A percentile compares a stretch with the other conserved stretches of the same genome.
phyloP scores from a whole-genome alignment of 331 rosid species.

The Ulmus americana region DNA sequence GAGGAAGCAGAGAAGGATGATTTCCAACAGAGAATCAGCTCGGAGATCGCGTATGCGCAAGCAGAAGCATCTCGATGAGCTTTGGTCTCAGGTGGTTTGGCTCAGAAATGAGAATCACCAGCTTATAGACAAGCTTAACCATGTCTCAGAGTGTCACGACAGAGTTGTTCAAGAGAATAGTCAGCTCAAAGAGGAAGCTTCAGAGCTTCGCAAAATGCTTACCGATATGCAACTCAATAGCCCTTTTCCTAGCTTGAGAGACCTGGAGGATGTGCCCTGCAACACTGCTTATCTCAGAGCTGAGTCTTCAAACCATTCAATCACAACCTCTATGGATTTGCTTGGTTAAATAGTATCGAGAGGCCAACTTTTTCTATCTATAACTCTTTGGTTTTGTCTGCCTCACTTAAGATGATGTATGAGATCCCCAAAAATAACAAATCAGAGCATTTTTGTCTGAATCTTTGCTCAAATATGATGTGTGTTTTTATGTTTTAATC shows the following conservation, averaged over 20 bases:
- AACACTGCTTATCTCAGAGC: constrained; percentile 51
- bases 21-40: constrained; percentile 90
- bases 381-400: constrained; percentile 23
- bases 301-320: constrained; percentile 48
- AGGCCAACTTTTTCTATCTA: constrained; percentile 11
- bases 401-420: constrained; percentile 21
- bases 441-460: constrained; percentile 27
- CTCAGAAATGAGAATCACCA: constrained; percentile 77
- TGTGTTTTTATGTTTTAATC: not conserved
- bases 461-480: constrained; percentile 7
- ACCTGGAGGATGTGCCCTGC: constrained; percentile 44
- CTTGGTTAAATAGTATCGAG: constrained; percentile 28
- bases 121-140: constrained; percentile 66
- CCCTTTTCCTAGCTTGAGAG: constrained; percentile 44
- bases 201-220: constrained; percentile 66
- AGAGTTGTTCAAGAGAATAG: constrained; percentile 55
- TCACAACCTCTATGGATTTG: constrained; percentile 44
- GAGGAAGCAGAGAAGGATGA: constrained; percentile 84
- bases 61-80: constrained; percentile 86
- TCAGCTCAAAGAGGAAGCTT: constrained; percentile 65
- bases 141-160: constrained; percentile 61
- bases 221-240: constrained; percentile 57
- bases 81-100: constrained; percentile 97
- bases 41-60: constrained; percentile 89
- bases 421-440: constrained; percentile 46